phyloP scores from a whole-genome alignment of 1,139 yeast species.

The Geotrichum reessii region DNA sequence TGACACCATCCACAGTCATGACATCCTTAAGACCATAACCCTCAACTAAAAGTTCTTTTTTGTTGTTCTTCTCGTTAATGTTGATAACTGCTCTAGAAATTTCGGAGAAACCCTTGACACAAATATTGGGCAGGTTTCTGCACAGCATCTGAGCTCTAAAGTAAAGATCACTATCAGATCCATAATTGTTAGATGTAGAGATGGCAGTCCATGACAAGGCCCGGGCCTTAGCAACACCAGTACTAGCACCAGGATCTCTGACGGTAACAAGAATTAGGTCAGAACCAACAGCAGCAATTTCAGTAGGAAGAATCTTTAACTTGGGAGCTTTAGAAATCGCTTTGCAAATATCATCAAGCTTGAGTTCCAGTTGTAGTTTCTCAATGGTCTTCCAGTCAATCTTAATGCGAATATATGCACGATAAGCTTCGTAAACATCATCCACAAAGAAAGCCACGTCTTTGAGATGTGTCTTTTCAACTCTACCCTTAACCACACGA shows the following conservation, averaged over 20 bases:
- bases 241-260: conserved; percentile 47
- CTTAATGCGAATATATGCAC: conserved; percentile 75
- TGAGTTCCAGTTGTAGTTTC: conserved; percentile 80
- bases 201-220: conserved; percentile 22
- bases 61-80: conserved; percentile 73
- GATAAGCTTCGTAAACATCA: conserved; percentile 81
- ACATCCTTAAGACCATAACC: conserved; percentile 96
- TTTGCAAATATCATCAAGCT: conserved; percentile 74
- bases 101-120: conserved; percentile 87
- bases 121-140: conserved; percentile 77
- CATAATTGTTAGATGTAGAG: conserved; percentile 38
- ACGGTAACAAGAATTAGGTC: conserved; percentile 76
- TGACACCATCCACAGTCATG: conserved; percentile 95
- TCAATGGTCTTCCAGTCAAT: conserved; percentile 83
- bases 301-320: conserved; percentile 69
- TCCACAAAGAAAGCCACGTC: conserved; percentile 88
- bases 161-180: conserved; percentile 57
- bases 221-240: conserved; percentile 33
- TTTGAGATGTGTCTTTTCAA: conserved; percentile 82
- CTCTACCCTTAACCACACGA: conserved; percentile 94
- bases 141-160: conserved; percentile 86
- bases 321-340: conserved; percentile 86
- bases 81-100: conserved; percentile 95
- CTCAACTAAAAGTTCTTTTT: conserved; percentile 88
- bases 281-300: conserved; percentile 62